These are phyloP conservation scores for Lentithecium fluviatile DNA, from an alignment of 495 filamentous ascomycete species.

Conservation along the genomic window DNA sequence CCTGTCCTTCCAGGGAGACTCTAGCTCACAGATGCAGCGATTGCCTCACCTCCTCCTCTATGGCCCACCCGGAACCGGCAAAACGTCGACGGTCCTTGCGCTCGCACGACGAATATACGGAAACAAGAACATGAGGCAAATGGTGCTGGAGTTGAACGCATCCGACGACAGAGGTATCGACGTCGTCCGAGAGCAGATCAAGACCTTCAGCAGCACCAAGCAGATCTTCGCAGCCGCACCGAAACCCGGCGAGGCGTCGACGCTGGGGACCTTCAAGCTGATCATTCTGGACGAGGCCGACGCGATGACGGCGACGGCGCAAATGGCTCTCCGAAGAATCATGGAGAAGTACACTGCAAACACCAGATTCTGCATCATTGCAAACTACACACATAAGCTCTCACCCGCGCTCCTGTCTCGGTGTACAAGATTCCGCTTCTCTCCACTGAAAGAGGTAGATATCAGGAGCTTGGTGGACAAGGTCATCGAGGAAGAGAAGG, in stretches of 20 bases:
- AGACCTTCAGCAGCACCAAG: conserved; percentile 90
- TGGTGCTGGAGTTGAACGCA: conserved; percentile 96
- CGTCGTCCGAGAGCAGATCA: conserved; percentile 95
- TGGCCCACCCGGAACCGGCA: conserved; percentile 50
- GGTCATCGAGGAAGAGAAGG: conserved; percentile 82
- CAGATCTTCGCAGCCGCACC: conserved; percentile 63
- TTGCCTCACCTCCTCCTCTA: conserved; percentile 91
- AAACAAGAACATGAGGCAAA: conserved; percentile 86
- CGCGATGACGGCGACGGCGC: conserved; percentile 94
- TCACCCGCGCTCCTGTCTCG: conserved; percentile 87
- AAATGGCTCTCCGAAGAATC: conserved; percentile 94
- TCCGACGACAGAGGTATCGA: conserved; percentile 98
- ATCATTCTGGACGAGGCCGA: conserved; percentile 98
- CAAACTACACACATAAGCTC: conserved; percentile 99
- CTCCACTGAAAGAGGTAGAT: conserved; percentile 82
- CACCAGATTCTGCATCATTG: conserved; percentile 96
- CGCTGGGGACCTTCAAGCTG: conserved; percentile 80
- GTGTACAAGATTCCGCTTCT: conserved; percentile 95
- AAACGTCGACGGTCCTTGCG: conserved; percentile 57
- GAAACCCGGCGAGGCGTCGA: conserved; percentile 47
- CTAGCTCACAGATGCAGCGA: conserved; percentile 48
- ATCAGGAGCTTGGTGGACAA: conserved; percentile 81
- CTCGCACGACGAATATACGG: conserved; percentile 93
- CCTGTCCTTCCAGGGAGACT: not conserved
- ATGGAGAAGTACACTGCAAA: conserved; percentile 99